Percentiles rank a stretch among this genome's conserved stretches.
Evolutionary conservation across 2,329 filamentous ascomycete genomes (phyloP).

Genomic region (Truncatella angustata): DNA sequence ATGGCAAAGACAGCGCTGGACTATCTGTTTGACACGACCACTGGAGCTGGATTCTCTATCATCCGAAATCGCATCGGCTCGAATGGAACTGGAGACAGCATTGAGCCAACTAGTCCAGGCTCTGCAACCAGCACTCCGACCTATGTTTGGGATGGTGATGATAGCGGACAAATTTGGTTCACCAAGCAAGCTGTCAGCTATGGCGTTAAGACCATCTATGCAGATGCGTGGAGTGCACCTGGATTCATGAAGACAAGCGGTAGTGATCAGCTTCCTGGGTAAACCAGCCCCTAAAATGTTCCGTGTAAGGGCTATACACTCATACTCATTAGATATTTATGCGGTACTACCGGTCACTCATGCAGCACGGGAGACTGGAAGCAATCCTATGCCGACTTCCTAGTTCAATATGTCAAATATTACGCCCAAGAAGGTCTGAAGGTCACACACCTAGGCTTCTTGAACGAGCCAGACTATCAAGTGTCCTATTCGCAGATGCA

Average conservation of each 20-base stretch:
- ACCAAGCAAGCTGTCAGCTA: constrained; percentile 44
- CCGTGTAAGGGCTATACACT: no score
- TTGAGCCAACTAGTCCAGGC: constrained; percentile 44
- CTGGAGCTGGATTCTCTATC: constrained; percentile 48
- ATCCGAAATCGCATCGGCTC: constrained; percentile 48
- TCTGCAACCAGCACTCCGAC: constrained; percentile 35
- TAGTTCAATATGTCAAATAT: constrained; percentile 45
- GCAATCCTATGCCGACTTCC: constrained; percentile 46
- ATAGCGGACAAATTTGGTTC: constrained; percentile 50
- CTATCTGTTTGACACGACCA: constrained; percentile 41
- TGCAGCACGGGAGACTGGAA: constrained; percentile 44
- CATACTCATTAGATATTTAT: constrained; percentile 35
- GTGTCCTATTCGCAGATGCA: constrained; percentile 37
- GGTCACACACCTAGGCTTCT: constrained; percentile 44
- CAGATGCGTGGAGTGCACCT: constrained; percentile 45
- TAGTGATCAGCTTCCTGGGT: constrained; percentile 26
- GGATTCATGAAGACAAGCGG: constrained; percentile 48
- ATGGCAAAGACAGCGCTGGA: constrained; percentile 39
- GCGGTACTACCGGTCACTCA: constrained; percentile 35
- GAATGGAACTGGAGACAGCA: constrained; percentile 29
- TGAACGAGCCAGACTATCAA: constrained; percentile 40
- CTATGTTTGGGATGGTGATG: constrained; percentile 45
- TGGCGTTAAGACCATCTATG: constrained; percentile 37
- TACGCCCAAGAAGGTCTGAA: constrained; percentile 42
- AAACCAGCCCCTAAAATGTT: no score